Evolutionary conservation across 768 basidiomycete species (phyloP).

Genomic region (Trametes villosa): DNA sequence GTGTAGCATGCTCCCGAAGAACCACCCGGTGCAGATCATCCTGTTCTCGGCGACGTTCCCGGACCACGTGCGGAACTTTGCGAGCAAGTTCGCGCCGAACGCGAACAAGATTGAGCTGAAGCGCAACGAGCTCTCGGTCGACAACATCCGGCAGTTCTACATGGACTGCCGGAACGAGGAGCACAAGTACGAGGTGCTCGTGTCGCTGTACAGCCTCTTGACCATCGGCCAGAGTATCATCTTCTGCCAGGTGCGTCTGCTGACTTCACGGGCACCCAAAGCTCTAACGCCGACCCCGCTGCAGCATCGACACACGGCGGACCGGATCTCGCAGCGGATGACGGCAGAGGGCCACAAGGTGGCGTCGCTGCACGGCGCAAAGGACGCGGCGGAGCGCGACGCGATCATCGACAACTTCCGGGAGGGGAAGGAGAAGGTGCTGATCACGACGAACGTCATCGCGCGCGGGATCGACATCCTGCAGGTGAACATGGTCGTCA

Average conservation of each 20-base stretch:
- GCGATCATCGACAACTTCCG: constrained; percentile 93
- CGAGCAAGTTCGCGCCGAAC: constrained; percentile 87
- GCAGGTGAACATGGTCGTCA: constrained; percentile 99
- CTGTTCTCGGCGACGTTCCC: constrained; percentile 99
- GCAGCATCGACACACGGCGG: constrained; percentile 90
- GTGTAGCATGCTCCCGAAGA: constrained; percentile 59
- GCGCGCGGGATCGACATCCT: constrained; percentile 98
- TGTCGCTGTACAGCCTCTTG: constrained; percentile 85
- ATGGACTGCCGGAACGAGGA: constrained; percentile 93
- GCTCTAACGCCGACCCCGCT: neutral
- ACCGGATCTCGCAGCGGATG: constrained; percentile 91
- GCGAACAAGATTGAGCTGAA: constrained; percentile 97
- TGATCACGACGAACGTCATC: constrained; percentile 99
- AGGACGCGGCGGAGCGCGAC: constrained; percentile 89
- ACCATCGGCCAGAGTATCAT: constrained; percentile 99
- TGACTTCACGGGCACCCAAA: neutral
- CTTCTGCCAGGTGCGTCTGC: constrained; percentile 82
- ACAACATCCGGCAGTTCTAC: constrained; percentile 95
- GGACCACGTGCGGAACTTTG: constrained; percentile 90
- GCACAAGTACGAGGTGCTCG: constrained; percentile 94
- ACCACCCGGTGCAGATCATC: constrained; percentile 73
- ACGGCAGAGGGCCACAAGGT: constrained; percentile 94
- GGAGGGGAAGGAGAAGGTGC: constrained; percentile 93
- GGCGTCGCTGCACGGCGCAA: constrained; percentile 92
- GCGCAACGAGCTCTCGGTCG: constrained; percentile 91